phyloP scores from a whole-genome alignment of 352 stramenopile species.

The Phytophthora agathidicida region DNA sequence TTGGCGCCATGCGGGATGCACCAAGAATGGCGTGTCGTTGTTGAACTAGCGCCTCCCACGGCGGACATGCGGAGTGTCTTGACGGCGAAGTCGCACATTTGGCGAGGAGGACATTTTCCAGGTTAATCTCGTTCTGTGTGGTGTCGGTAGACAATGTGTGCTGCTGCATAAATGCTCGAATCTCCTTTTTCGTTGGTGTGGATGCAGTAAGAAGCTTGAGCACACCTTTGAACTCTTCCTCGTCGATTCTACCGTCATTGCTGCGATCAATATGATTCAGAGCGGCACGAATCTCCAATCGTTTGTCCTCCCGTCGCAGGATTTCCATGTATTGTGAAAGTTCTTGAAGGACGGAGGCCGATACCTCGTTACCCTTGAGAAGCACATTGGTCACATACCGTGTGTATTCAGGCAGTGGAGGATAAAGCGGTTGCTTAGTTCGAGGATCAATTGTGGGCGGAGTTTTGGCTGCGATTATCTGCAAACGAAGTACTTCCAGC shows the following conservation, averaged over 20 bases:
- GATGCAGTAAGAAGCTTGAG: constrained; percentile 76
- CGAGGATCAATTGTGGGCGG: constrained; percentile 50
- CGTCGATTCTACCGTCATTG: constrained; percentile 56
- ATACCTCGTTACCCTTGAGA: constrained; percentile 84
- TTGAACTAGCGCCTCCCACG: constrained; percentile 80
- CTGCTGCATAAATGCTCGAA: constrained; percentile 68
- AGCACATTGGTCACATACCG: constrained; percentile 78
- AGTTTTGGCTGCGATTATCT: constrained; percentile 79
- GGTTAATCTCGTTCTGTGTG: constrained; percentile 54
- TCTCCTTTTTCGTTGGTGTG: constrained; percentile 81
- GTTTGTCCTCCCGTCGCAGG: constrained; percentile 75
- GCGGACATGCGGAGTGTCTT: constrained; percentile 70
- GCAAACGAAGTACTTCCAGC: constrained; percentile 76
- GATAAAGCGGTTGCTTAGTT: constrained; percentile 56
- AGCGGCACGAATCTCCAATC: constrained; percentile 75
- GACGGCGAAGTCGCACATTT: constrained; percentile 74
- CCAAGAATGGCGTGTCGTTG: constrained; percentile 63
- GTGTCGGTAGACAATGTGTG: constrained; percentile 52
- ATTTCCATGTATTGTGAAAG: constrained; percentile 80
- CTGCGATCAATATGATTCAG: constrained; percentile 80
- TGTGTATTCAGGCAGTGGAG: constrained; percentile 58
- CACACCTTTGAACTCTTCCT: constrained; percentile 81
- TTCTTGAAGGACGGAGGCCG: constrained; percentile 57
- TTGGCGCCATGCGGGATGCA: constrained; percentile 4
- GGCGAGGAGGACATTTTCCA: constrained; percentile 79